phyloP scores from a whole-genome alignment of 164 flowering plant species.

The Nymphaea colorata region DNA sequence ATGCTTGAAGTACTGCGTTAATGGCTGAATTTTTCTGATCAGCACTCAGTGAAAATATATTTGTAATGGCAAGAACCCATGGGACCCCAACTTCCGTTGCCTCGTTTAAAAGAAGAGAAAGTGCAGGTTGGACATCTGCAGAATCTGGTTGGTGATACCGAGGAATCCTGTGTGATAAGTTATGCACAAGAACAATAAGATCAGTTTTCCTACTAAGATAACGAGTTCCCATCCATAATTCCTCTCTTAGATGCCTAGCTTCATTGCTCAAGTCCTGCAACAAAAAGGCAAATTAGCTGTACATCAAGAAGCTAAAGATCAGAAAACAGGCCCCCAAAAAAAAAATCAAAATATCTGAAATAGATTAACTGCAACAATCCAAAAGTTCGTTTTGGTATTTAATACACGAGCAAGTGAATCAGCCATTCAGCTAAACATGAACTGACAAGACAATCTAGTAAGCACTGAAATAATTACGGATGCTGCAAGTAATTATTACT shows the following conservation, averaged over 20 bases:
- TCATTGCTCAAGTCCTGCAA: conserved; percentile 67
- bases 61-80: conserved; percentile 91
- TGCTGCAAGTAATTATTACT: too few species aligned
- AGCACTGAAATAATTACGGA: too few species aligned
- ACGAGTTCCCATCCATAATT: conserved; percentile 78
- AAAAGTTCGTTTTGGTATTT: too few species aligned
- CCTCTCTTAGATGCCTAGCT: conserved; percentile 60
- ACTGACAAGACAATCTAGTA: too few species aligned
- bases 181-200: conserved; percentile 88
- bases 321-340: too few species aligned
- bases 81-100: conserved; percentile 87
- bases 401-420: too few species aligned
- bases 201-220: conserved; percentile 79
- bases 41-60: conserved; percentile 91
- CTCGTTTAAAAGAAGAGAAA: conserved; percentile 68
- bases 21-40: conserved; percentile 75
- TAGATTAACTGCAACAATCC: too few species aligned
- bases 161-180: conserved; percentile 81
- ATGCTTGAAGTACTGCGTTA: conserved; percentile 57
- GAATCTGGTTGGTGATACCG: conserved; percentile 28
- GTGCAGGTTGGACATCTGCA: conserved; percentile 55
- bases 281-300: conserved; percentile 3
- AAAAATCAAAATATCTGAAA: too few species aligned
- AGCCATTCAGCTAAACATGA: too few species aligned
- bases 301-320: neutral